Evolutionary conservation across 495 filamentous ascomycete species (phyloP), one percentile per base, ranked within the genome.

Genomic region (Neurospora sp.): DNA sequence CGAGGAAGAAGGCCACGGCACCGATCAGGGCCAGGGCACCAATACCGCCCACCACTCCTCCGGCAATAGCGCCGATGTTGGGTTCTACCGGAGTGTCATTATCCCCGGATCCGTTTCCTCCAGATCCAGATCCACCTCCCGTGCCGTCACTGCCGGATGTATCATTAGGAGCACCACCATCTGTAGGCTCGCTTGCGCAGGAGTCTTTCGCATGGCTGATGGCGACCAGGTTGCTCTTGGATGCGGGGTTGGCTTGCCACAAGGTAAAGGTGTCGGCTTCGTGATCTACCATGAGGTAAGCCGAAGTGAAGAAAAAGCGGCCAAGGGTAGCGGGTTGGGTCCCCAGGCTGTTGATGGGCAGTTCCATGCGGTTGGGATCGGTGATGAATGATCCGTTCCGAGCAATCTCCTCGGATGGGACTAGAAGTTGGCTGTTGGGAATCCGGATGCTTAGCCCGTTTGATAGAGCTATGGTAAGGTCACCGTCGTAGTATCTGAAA

Each of bases 271-370:
- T 70, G n/a, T 73, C 38, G 24, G 75, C 73, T 19, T 79, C 79
- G 24, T 81, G 74, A 54, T 85, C 77, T 24, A 85, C 81, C 42
- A 82, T 75, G 9, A 85, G 74, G 42, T 85, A 84, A 3, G 82
- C 79, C 15, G 77, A 69, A 7, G 81, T 82, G 39, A 86, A 76
- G 72, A 86, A 86, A 11, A 79, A 78, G 19, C 78, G 77, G 31
- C 84, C 84, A 6, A 85, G 73, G 34, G 81, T 73, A 0, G 80
- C 73, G 8, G 77, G 74, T 45, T 83, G 80, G 34, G 79, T 72
- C 2, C 17, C 62, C 31, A 81, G 75, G 6, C 62, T 39, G 10
- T 77, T 70, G 70, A 84, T 75, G 31, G 79, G 72, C 21, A 83
- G 69, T 62, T 80, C 76, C 34, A 71, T 43, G 7, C 24, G 70